phyloP scores from a whole-genome alignment of 2,329 filamentous ascomycete species.

The Paecilomyces formosus region DNA sequence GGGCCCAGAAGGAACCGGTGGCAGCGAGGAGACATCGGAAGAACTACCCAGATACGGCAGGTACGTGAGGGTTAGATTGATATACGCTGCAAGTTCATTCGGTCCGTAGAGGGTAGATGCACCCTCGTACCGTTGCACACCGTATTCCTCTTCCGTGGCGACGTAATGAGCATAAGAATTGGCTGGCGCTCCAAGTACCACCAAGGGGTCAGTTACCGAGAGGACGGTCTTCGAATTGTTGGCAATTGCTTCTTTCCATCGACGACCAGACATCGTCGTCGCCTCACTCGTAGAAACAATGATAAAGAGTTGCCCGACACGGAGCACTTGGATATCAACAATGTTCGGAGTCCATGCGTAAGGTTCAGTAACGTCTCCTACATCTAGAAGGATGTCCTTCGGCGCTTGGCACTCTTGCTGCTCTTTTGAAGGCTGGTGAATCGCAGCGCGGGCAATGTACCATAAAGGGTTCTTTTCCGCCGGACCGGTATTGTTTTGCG shows the following conservation, averaged over 20 bases:
- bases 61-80: conserved; percentile 72
- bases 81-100: conserved; percentile 75
- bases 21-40: conserved; percentile 28
- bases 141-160: conserved; percentile 71
- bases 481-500: conserved; percentile 74
- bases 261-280: conserved; percentile 83
- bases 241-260: conserved; percentile 69
- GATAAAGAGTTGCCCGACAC: conserved; percentile 76
- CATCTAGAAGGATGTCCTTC: conserved; percentile 82
- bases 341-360: conserved; percentile 90
- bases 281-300: conserved; percentile 81
- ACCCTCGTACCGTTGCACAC: conserved; percentile 86
- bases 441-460: conserved; percentile 63
- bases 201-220: conserved; percentile 52
- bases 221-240: conserved; percentile 46
- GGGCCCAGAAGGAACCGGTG: conserved; percentile 46
- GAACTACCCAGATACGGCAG: conserved; percentile 57
- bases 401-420: conserved; percentile 70
- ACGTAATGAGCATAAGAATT: conserved; percentile 88
- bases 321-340: conserved; percentile 78
- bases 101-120: conserved; percentile 83
- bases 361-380: conserved; percentile 68
- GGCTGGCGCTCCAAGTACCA: conserved; percentile 79
- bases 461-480: conserved; percentile 67
- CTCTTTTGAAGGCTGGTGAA: conserved; percentile 61